Conservation (phyloP, 495 filamentous ascomycete genomes). For the Lindgomyces ingoldianus region DNA sequence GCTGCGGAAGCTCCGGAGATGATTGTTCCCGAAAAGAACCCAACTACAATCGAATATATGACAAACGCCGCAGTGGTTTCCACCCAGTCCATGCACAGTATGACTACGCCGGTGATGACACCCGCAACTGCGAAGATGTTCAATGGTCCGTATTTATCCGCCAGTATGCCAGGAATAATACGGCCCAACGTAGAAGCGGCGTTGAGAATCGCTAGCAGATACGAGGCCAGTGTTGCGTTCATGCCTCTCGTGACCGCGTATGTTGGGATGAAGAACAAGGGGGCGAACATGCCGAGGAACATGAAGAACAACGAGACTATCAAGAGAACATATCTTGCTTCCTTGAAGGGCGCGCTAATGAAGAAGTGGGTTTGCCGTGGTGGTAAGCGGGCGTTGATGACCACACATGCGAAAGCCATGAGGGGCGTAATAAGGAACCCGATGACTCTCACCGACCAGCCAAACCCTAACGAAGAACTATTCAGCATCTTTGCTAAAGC, state of each 20-base stretch:
- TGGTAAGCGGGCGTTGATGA: slow-evolving; percentile 31
- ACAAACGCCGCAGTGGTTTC: slow-evolving; percentile 47
- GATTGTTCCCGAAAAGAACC: slow-evolving; percentile 51
- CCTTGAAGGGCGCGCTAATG: slow-evolving; percentile 22
- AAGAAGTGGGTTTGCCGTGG: slow-evolving; percentile 36
- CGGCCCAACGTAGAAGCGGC: slow-evolving; percentile 56
- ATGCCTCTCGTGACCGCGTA: slow-evolving; percentile 56
- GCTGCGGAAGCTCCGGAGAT: slow-evolving; percentile 51
- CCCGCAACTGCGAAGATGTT: slow-evolving; percentile 48
- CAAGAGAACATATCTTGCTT: slow-evolving; percentile 42
- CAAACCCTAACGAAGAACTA: slow-evolving; percentile 52
- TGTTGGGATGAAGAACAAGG: slow-evolving; percentile 58
- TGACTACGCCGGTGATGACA: slow-evolving; percentile 46
- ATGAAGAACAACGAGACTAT: slow-evolving; percentile 49
- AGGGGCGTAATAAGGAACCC: slow-evolving; percentile 59
- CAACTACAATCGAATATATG: slow-evolving; percentile 42
- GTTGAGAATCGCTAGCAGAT: slow-evolving; percentile 41
- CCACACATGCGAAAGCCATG: slow-evolving; percentile 43
- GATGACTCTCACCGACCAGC: slow-evolving; percentile 60
- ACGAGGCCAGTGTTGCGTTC: slow-evolving; percentile 45
- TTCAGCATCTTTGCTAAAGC: slow-evolving; percentile 39
- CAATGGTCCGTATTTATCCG: slow-evolving; percentile 56
- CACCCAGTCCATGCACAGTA: slow-evolving; percentile 48
- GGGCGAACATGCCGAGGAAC: slow-evolving; percentile 57
- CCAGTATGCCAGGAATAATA: slow-evolving; percentile 57